Conservation (phyloP, 75 land plant genomes). For the Selaginella tamariscina region DNA sequence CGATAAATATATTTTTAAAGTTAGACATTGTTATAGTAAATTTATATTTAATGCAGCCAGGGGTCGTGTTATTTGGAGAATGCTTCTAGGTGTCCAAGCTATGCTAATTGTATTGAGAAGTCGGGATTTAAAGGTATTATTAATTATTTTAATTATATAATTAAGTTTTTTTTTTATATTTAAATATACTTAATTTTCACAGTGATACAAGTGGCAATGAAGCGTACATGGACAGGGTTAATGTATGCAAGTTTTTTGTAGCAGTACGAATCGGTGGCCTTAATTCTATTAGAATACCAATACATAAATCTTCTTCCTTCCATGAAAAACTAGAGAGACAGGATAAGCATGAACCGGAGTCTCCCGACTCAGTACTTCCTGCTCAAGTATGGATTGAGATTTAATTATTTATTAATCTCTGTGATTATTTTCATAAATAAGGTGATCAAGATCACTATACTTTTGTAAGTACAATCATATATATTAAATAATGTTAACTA, state of each 20-base stretch:
- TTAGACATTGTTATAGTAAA: background rate
- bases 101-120: conserved; percentile 26
- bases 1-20: background rate
- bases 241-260: conserved; percentile 17
- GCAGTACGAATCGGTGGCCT: background rate
- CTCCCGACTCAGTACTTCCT: too few species aligned
- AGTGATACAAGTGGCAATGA: conserved; percentile 24
- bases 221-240: conserved; percentile 34
- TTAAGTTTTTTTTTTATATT: background rate
- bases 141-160: background rate
- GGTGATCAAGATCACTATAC: too few species aligned
- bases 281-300: background rate
- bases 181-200: conserved; percentile 1
- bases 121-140: conserved; percentile 27
- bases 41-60: conserved; percentile 16
- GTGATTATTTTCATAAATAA: too few species aligned
- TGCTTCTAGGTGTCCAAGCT: conserved; percentile 29
- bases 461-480: too few species aligned
- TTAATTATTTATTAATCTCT: too few species aligned
- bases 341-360: too few species aligned
- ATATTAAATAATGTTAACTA: too few species aligned
- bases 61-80: conserved; percentile 39
- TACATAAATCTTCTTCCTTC: background rate
- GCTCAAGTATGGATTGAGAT: too few species aligned
- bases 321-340: too few species aligned